These are phyloP conservation scores for Oxytropis ochrocephala DNA, from an alignment of 306 rosid species.

Conservation along the genomic window DNA sequence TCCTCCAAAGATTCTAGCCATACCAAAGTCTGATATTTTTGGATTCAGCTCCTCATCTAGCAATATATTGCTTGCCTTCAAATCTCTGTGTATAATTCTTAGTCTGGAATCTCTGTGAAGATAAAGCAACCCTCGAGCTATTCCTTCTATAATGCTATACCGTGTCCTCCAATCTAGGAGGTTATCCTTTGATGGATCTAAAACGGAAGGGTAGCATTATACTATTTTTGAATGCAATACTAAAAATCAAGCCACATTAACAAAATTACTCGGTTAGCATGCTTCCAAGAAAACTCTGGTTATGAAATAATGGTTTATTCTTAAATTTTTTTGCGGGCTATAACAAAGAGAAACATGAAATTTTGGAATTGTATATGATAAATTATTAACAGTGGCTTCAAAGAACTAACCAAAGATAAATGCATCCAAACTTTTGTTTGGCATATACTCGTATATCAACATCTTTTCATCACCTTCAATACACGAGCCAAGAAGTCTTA, in stretches of 20 bases:
- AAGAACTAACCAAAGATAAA: constrained; percentile 10
- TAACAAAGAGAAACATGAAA: no score
- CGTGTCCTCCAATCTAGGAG: constrained; percentile 19
- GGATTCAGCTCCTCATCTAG: constrained; percentile 16
- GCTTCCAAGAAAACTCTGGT: not conserved
- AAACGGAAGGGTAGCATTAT: not conserved
- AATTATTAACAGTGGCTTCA: not conserved
- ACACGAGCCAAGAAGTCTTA: constrained; percentile 24
- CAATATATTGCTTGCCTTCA: constrained; percentile 24
- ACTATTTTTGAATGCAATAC: not conserved
- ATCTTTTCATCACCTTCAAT: constrained; percentile 25
- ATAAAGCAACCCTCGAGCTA: constrained; percentile 23
- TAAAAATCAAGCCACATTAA: not conserved
- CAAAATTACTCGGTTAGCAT: not conserved
- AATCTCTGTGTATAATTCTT: constrained; percentile 23
- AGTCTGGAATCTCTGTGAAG: constrained; percentile 29
- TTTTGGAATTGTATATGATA: not conserved
- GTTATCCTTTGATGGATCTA: not conserved
- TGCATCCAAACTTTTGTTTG: constrained; percentile 28
- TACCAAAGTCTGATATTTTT: constrained; percentile 30
- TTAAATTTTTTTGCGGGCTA: no score
- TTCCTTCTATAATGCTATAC: constrained; percentile 12
- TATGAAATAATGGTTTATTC: not conserved
- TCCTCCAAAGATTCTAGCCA: constrained; percentile 31
- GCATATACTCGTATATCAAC: constrained; percentile 29